Base-by-base conservation (phyloP, 2,329 filamentous ascomycete genomes). In the Sphaerulina vaccinii region DNA sequence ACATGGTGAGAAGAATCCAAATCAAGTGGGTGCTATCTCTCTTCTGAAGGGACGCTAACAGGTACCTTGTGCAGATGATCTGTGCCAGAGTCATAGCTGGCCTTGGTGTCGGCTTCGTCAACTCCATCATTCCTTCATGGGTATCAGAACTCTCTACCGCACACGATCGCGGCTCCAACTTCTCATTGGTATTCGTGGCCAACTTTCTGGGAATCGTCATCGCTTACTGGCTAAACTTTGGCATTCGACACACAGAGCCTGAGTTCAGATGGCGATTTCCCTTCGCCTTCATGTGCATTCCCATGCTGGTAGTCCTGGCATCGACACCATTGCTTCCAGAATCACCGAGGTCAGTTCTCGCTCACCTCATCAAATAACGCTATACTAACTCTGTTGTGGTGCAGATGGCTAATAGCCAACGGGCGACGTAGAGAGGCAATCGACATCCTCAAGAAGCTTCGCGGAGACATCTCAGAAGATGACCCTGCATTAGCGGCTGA, bases 281-380 rank as follows among this genome's bases (percentile, higher is more conserved):
- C 3, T 49, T 66, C 13, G 62, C 62, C 69, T 74, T 73, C 62
- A 70, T 75, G 65, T 63, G 67, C 48, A 54, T 76, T 9, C 75
- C 74, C 1, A 68, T 73, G 3, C 56, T 77, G n/a, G 44, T 76
- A 11, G 66, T 77, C 8, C 59, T 72, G 3, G 22, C 13, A 6
- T 23, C 21, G n/a, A 36, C 49, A 8, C 29, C 16, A 15, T 35
- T 54, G 19, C 35, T 54, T 36, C 51, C 47, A 32, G 54, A 53
- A 23, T 51, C 35, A 11, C 52, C 47, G n/a, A 46, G 51, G 22
- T 53, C 16, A 33, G 29, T 53, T 33, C 21, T 24, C 27, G 49
- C 44, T 22, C 38, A 5, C 9, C 15, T 41, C 8, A 22, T 24
- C 8, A 10, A 21, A n/a, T 21, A 13, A 22, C 23, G n/a, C 13